These are phyloP conservation scores for Bombardia bombarda DNA, from an alignment of 495 filamentous ascomycete genomes.

Conservation along the genomic window DNA sequence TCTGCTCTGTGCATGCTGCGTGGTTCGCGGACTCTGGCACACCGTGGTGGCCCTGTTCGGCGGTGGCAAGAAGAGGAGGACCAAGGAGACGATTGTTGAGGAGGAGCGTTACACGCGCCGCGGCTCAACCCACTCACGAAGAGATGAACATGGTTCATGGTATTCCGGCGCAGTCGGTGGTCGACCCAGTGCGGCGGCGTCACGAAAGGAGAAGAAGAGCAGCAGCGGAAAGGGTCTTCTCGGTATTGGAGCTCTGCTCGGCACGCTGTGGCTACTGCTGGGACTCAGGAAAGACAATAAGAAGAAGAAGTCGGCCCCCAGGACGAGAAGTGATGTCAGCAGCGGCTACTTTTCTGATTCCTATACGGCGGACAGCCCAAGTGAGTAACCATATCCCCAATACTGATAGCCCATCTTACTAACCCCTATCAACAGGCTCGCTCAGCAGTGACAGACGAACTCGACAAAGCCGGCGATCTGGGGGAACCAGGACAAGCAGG, in stretches of 20 bases:
- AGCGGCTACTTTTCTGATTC: slow-evolving; percentile 41
- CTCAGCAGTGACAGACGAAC: slow-evolving; percentile 25
- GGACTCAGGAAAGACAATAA: slow-evolving; percentile 65
- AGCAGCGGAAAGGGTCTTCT: slow-evolving; percentile 44
- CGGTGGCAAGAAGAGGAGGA: slow-evolving; percentile 39
- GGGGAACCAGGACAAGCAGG: slow-evolving; percentile 17
- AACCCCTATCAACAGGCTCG: slow-evolving; percentile 29
- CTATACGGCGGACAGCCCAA: slow-evolving; percentile 38
- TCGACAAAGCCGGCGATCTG: slow-evolving; percentile 18
- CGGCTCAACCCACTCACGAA: slow-evolving; percentile 28
- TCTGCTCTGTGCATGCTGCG: slow-evolving; percentile 67
- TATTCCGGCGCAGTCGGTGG: slow-evolving; percentile 44
- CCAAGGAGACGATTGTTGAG: slow-evolving; percentile 50
- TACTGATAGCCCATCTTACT: slow-evolving; percentile 6
- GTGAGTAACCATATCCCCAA: slow-evolving; percentile 27
- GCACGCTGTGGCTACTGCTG: slow-evolving; percentile 60
- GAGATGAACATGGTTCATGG: slow-evolving; percentile 53
- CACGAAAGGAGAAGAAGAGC: slow-evolving; percentile 45
- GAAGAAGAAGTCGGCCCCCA: slow-evolving; percentile 31
- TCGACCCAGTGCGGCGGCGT: slow-evolving; percentile 43
- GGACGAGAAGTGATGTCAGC: slow-evolving; percentile 40
- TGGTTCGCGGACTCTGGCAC: slow-evolving; percentile 58
- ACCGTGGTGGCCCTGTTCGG: slow-evolving; percentile 61
- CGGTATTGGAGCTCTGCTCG: slow-evolving; percentile 53
- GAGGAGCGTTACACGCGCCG: slow-evolving; percentile 61